Percentiles rank a stretch among this genome's conserved stretches.
Evolutionary conservation across 495 filamentous ascomycete species (phyloP).

Genomic region (Penicillium coffeae): DNA sequence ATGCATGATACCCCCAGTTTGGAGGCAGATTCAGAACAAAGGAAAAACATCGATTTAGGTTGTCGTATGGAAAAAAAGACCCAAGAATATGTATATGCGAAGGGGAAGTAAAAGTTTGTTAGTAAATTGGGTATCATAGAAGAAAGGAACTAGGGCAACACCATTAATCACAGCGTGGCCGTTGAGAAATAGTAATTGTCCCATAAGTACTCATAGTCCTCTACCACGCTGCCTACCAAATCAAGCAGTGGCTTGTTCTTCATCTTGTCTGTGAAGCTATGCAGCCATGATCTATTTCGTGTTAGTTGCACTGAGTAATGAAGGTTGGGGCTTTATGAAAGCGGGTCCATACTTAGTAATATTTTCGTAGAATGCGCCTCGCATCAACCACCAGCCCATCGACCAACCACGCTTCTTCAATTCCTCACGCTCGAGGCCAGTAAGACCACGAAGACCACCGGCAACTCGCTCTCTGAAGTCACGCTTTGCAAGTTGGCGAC

Average conservation of each 20-base stretch:
- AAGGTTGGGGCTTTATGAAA: not conserved
- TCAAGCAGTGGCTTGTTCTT: constrained; percentile 72
- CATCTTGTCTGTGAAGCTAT: constrained; percentile 60
- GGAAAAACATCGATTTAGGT: constrained; percentile 1
- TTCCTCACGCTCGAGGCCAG: constrained; percentile 84
- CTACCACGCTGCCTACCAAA: constrained; percentile 74
- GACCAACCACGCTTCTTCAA: constrained; percentile 80
- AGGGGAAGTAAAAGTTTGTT: not conserved
- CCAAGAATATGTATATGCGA: not conserved
- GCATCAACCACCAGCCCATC: constrained; percentile 91
- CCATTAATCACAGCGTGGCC: constrained; percentile 52
- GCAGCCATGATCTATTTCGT: constrained; percentile 51
- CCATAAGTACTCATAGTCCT: constrained; percentile 97
- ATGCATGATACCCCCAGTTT: constrained; percentile 24
- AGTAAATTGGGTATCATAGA: constrained; percentile 23
- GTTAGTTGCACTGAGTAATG: constrained; percentile 24
- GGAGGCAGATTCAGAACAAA: constrained; percentile 10
- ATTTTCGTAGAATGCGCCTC: constrained; percentile 94
- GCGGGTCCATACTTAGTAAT: constrained; percentile 76
- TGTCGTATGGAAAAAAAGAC: not conserved
- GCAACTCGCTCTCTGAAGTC: constrained; percentile 63
- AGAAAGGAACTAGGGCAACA: constrained; percentile 6
- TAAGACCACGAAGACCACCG: constrained; percentile 66
- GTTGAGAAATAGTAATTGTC: constrained; percentile 93
- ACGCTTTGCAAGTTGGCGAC: constrained; percentile 74